phyloP scores from a whole-genome alignment of 768 basidiomycete species.

The Podaxis carcinomalis region DNA sequence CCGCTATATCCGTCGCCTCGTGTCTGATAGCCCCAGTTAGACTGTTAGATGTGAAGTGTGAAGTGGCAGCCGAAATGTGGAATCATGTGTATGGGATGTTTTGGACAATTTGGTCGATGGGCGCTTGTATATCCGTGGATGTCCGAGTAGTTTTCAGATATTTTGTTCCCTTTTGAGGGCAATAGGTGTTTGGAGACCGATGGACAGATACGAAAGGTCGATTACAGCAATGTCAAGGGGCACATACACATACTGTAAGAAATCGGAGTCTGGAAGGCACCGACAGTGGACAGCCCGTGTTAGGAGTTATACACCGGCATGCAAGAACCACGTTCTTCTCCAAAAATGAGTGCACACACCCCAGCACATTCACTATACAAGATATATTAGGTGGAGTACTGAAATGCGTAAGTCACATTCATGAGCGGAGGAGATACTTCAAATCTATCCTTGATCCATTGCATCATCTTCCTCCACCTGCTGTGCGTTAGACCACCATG shows the following conservation, averaged over 20 bases:
- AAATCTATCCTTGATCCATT: slow-evolving; percentile 38
- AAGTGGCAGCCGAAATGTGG: not conserved
- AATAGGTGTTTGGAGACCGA: not conserved
- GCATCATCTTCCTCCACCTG: slow-evolving; percentile 34
- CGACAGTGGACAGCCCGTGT: not conserved
- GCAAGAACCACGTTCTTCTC: not conserved
- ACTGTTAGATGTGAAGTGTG: not conserved
- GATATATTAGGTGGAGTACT: not conserved
- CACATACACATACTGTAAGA: not conserved
- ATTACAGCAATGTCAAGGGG: not conserved
- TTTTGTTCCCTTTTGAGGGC: not conserved
- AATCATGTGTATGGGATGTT: not conserved
- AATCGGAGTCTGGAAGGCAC: not conserved
- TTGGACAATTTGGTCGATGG: not conserved
- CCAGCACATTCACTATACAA: not conserved
- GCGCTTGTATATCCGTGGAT: not conserved
- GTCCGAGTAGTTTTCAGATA: not conserved
- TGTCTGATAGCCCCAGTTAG: not conserved
- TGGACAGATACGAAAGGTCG: not conserved
- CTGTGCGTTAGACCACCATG: slow-evolving; percentile 67
- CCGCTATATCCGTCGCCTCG: slow-evolving; percentile 2
- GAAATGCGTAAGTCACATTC: not conserved
- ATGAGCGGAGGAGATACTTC: not conserved
- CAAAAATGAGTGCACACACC: not conserved
- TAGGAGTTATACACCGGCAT: not conserved